Evolutionary conservation across 75 land plant species (phyloP).

Genomic region (Larix kaempferi): DNA sequence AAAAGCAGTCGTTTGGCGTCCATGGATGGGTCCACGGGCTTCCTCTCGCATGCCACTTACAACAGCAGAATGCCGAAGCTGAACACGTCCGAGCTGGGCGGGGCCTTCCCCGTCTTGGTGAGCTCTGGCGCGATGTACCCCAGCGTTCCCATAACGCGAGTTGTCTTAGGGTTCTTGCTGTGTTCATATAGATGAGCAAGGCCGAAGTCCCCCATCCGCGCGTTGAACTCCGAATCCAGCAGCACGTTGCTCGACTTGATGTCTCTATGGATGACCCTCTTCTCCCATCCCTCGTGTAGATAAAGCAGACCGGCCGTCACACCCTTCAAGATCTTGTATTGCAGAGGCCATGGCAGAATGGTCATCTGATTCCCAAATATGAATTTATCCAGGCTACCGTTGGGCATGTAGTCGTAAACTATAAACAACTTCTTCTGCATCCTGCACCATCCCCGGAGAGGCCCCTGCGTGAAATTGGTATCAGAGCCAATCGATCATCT

Average conservation of each 20-base stretch:
- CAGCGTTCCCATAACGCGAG: constrained; percentile 45
- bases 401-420: constrained; percentile 55
- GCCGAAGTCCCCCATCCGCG: constrained; percentile 61
- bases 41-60: constrained; percentile 47
- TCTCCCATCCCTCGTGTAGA: constrained; percentile 62
- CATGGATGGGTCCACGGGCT: constrained; percentile 27
- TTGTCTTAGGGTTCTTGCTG: constrained; percentile 40
- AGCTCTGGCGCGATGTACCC: constrained; percentile 59
- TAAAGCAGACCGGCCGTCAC: constrained; percentile 49
- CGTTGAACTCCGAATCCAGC: constrained; percentile 46
- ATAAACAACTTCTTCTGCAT: constrained; percentile 34
- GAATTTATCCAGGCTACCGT: constrained; percentile 60
- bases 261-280: constrained; percentile 57
- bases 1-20: constrained; percentile 37
- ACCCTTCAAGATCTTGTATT: constrained; percentile 51
- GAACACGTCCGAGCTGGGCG: constrained; percentile 38
- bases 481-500: no score
- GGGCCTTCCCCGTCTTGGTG: constrained; percentile 38
- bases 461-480: constrained; percentile 36
- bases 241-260: constrained; percentile 56
- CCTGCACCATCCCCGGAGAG: constrained; percentile 45
- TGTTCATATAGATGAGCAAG: constrained; percentile 57
- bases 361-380: constrained; percentile 20
- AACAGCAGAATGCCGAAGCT: constrained; percentile 47
- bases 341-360: constrained; percentile 37